Evolutionary conservation across 768 basidiomycete species (phyloP).

Genomic region (Boletus tylopilopsis): DNA sequence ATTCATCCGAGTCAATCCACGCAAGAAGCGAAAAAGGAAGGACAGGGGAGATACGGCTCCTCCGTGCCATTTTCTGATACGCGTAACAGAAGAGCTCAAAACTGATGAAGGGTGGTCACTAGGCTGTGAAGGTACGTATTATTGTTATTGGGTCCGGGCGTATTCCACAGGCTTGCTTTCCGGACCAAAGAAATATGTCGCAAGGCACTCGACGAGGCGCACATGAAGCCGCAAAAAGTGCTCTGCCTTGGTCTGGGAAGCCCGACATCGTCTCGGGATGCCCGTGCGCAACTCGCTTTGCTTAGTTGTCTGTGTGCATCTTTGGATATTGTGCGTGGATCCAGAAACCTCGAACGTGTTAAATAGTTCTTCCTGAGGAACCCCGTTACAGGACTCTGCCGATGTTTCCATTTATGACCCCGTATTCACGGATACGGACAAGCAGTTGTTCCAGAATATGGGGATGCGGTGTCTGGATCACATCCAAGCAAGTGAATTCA

Average conservation of each 20-base stretch:
- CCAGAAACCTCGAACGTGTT: slow-evolving; percentile 10
- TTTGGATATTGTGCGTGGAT: slow-evolving; percentile 57
- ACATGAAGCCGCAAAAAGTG: slow-evolving; percentile 32
- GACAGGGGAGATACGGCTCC: slow-evolving; percentile 29
- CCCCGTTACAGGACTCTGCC: slow-evolving; percentile 39
- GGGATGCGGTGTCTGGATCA: slow-evolving; percentile 36
- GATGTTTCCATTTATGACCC: slow-evolving; percentile 65
- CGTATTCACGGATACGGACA: slow-evolving; percentile 64
- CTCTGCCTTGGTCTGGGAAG: slow-evolving; percentile 76
- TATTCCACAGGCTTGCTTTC: neutral
- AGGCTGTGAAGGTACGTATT: slow-evolving; percentile 52
- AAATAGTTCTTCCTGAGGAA: slow-evolving; percentile 4
- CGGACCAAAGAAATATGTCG: slow-evolving; percentile 34
- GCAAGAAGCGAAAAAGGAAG: slow-evolving; percentile 49
- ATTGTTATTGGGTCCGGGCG: slow-evolving; percentile 13
- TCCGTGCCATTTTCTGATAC: slow-evolving; percentile 38
- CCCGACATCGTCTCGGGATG: slow-evolving; percentile 56
- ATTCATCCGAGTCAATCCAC: slow-evolving; percentile 48
- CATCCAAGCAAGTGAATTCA: slow-evolving; percentile 47
- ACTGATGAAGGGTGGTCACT: slow-evolving; percentile 48
- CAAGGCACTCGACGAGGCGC: slow-evolving; percentile 28
- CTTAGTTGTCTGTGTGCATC: slow-evolving; percentile 51
- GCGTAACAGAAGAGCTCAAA: slow-evolving; percentile 43
- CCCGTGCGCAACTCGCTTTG: slow-evolving; percentile 67
- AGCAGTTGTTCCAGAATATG: slow-evolving; percentile 40